Percentiles rank a stretch among this genome's conserved stretches.
Conservation (phyloP, 176 grass and related monocot genomes). For the Eragrostis nindensis region DNA sequence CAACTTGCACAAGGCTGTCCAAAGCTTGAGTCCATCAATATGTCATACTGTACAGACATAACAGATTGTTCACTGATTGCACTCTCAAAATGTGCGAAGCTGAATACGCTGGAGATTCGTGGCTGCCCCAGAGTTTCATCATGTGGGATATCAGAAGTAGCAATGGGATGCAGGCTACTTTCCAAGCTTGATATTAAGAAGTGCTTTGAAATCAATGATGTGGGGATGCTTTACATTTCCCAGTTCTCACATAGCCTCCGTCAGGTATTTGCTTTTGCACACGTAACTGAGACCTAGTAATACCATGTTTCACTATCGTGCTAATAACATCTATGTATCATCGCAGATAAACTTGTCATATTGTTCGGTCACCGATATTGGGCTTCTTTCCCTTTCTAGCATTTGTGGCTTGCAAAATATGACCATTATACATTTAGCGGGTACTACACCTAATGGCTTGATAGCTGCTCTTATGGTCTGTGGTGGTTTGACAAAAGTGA, state of each 20-base stretch:
- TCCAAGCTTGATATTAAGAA: constrained; percentile 85
- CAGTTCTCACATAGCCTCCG: constrained; percentile 65
- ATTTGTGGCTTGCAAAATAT: constrained; percentile 75
- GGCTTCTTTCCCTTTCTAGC: constrained; percentile 78
- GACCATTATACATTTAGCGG: constrained; percentile 70
- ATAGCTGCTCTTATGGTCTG: constrained; percentile 66
- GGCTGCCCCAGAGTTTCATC: constrained; percentile 63
- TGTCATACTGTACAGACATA: constrained; percentile 82
- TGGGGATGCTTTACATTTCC: constrained; percentile 73
- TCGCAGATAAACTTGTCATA: constrained; percentile 95
- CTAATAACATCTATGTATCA: constrained; percentile 12
- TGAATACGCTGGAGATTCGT: constrained; percentile 77
- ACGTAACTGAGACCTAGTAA: neutral
- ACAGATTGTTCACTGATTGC: constrained; percentile 60
- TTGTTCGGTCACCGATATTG: constrained; percentile 77
- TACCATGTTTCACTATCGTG: neutral
- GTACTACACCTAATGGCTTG: constrained; percentile 73
- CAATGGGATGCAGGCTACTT: constrained; percentile 63
- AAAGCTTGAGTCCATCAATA: constrained; percentile 64
- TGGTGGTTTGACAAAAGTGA: constrained; percentile 73
- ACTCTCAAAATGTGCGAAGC: constrained; percentile 66
- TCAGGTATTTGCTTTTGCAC: constrained; percentile 49
- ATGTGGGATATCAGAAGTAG: constrained; percentile 57
- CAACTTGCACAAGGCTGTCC: constrained; percentile 65
- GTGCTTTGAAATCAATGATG: constrained; percentile 69